These are phyloP conservation scores for Naganishia sp. DNA, from an alignment of 1,284 basidiomycete genomes.

Conservation along the genomic window DNA sequence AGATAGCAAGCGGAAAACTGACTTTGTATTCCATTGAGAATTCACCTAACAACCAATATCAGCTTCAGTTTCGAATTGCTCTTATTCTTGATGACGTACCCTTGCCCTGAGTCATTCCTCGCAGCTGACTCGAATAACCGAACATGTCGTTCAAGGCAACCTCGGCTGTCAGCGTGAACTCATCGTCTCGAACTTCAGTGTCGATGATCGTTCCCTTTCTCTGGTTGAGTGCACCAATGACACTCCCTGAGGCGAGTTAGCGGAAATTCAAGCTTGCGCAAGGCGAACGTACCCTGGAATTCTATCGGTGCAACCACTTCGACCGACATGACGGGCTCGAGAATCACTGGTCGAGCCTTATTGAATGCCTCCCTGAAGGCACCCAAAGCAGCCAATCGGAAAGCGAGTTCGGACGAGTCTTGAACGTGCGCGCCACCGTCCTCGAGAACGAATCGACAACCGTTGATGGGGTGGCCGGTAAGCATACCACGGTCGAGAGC, in stretches of 20 bases:
- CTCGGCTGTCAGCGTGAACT: slow-evolving; percentile 89
- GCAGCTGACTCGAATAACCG: slow-evolving; percentile 87
- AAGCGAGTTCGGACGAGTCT: slow-evolving; percentile 96
- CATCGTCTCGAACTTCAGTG: slow-evolving; percentile 94
- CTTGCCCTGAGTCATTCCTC: slow-evolving; percentile 94
- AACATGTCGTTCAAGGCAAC: slow-evolving; percentile 99
- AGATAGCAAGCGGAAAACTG: slow-evolving; percentile 36
- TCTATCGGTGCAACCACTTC: slow-evolving; percentile 95
- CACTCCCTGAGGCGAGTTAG: slow-evolving; percentile 60
- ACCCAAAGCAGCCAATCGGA: slow-evolving; percentile 84
- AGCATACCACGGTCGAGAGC: slow-evolving; percentile 89
- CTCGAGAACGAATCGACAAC: slow-evolving; percentile 82
- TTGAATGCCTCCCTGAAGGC: slow-evolving; percentile 91
- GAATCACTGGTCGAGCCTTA: slow-evolving; percentile 74
- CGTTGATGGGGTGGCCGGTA: slow-evolving; percentile 84
- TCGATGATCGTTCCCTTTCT: slow-evolving; percentile 93
- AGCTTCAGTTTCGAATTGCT: neutral
- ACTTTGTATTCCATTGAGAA: slow-evolving; percentile 97
- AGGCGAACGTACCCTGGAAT: slow-evolving; percentile 75
- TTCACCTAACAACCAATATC: slow-evolving; percentile 61
- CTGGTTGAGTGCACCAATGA: slow-evolving; percentile 92
- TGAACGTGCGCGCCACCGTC: slow-evolving; percentile 94
- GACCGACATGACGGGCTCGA: slow-evolving; percentile 98
- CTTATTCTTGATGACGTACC: slow-evolving; percentile 56
- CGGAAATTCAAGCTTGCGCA: neutral